These are phyloP conservation scores for Melaleuca alternifolia DNA, from an alignment of 345 rosid species.

Conservation along the genomic window DNA sequence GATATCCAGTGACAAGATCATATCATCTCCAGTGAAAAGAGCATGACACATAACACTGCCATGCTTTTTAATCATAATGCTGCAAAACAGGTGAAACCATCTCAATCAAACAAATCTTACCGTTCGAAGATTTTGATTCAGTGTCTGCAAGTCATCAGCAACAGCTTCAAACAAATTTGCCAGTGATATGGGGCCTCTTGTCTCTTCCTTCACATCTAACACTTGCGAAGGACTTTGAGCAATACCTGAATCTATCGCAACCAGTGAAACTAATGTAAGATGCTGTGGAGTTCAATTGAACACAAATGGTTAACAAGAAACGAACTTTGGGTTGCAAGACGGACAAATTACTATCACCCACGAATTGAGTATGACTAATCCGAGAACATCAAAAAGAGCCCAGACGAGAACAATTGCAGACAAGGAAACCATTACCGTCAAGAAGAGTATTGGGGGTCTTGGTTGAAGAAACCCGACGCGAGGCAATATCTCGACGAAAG, in stretches of 20 bases:
- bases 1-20: background rate
- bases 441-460: constrained; percentile 45
- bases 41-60: background rate
- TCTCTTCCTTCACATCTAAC: constrained; percentile 43
- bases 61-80: background rate
- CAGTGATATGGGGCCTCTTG: constrained; percentile 39
- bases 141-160: constrained; percentile 66
- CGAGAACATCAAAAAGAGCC: background rate
- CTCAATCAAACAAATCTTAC: constrained; percentile 35
- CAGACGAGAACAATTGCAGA: background rate
- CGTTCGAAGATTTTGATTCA: constrained; percentile 81
- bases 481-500: constrained; percentile 31
- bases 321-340: background rate
- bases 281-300: background rate
- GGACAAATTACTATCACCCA: background rate
- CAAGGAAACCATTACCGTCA: constrained; percentile 26
- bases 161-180: constrained; percentile 64
- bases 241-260: constrained; percentile 23
- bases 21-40: background rate
- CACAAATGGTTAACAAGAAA: background rate
- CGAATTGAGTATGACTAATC: background rate
- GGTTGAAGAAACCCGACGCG: constrained; percentile 47
- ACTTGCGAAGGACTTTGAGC: constrained; percentile 36
- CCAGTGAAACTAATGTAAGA: background rate
- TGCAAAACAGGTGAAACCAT: background rate